Percentiles rank a stretch among this genome's conserved stretches.
These are phyloP conservation scores for Syncephalastrum sp. DNA, from an alignment of 371 early-diverging fungal genomes.

Conservation along the genomic window DNA sequence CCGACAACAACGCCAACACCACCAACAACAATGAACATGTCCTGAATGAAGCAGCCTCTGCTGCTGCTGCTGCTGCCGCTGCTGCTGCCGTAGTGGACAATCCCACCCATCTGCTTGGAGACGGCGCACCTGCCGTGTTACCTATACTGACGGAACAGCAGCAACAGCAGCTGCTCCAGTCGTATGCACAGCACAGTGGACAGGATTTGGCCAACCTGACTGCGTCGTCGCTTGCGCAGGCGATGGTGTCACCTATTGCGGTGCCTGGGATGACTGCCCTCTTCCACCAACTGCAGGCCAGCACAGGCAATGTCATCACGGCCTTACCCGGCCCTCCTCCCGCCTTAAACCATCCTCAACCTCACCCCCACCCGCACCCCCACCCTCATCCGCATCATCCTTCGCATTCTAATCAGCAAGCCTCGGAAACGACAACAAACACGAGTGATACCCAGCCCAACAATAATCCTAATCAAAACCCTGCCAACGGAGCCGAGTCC, in stretches of 20 bases:
- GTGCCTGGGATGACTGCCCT: conserved; percentile 37
- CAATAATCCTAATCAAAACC: conserved; percentile 5
- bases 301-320: conserved; percentile 40
- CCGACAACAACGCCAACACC: conserved; percentile 2
- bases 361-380: conserved; percentile 2
- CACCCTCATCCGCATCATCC: conserved; percentile 16
- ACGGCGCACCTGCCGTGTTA: conserved; percentile 14
- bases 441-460: background rate
- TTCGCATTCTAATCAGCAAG: conserved; percentile 2
- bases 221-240: conserved; percentile 50
- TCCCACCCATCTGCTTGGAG: background rate
- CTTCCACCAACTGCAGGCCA: conserved; percentile 34
- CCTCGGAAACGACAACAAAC: background rate
- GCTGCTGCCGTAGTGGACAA: conserved; percentile 7
- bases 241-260: conserved; percentile 52
- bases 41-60: conserved; percentile 8
- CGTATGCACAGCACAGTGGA: conserved; percentile 42
- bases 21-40: conserved; percentile 6
- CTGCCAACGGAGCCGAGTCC: conserved; percentile 11
- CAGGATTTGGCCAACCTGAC: conserved; percentile 46
- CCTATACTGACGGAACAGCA: conserved; percentile 14
- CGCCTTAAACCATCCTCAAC: conserved; percentile 4
- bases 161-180: conserved; percentile 40
- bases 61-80: conserved; percentile 11
- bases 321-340: conserved; percentile 46